Evolutionary conservation across 768 basidiomycete genomes (phyloP).

Genomic region (Kwoniella dendrophila): DNA sequence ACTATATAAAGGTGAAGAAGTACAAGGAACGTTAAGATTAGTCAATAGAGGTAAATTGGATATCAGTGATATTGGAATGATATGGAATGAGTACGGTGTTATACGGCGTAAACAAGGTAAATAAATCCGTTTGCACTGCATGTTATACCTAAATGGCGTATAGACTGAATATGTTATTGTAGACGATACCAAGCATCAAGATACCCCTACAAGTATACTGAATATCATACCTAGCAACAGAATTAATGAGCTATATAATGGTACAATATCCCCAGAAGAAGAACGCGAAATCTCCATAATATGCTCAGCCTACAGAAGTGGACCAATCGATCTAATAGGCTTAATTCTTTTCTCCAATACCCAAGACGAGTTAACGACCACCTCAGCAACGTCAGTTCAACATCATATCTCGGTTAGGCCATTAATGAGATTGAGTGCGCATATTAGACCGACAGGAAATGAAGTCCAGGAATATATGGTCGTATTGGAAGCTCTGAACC

Average conservation of each 20-base stretch:
- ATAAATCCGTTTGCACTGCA: constrained; percentile 40
- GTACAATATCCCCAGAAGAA: constrained; percentile 60
- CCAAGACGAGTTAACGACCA: neutral
- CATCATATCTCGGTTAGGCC: constrained; percentile 10
- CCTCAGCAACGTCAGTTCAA: neutral
- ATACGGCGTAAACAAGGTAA: constrained; percentile 50
- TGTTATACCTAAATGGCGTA: neutral
- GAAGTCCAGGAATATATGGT: neutral
- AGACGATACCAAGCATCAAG: constrained; percentile 59
- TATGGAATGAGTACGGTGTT: constrained; percentile 61
- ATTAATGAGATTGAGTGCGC: neutral
- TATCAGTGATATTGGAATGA: constrained; percentile 72
- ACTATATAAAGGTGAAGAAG: constrained; percentile 72
- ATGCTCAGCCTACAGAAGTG: constrained; percentile 62
- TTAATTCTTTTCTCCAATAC: constrained; percentile 7
- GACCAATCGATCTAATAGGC: constrained; percentile 34
- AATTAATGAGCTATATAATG: constrained; percentile 22
- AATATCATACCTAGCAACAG: constrained; percentile 17
- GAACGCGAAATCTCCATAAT: constrained; percentile 62
- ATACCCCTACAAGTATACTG: constrained; percentile 58
- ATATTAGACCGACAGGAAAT: neutral
- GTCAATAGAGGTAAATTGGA: constrained; percentile 67
- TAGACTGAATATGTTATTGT: neutral
- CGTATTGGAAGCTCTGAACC: constrained; percentile 9
- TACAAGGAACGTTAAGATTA: constrained; percentile 63